Base-by-base conservation (phyloP, 176 grass and related monocot species). In the Cocos nucifera region DNA sequence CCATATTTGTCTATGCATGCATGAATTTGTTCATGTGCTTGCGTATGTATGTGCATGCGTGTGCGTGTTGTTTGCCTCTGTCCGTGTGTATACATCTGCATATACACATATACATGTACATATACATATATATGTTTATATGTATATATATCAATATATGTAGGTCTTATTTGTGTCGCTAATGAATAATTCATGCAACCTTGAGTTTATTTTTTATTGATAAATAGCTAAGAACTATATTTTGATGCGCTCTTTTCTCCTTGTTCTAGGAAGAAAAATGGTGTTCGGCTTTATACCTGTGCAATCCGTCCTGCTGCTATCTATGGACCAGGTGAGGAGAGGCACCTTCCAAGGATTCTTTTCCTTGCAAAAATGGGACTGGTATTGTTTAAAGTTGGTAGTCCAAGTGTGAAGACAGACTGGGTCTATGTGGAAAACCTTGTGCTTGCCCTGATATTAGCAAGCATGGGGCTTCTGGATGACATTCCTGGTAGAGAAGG, bases 361-460 rank as follows among this genome's bases (percentile, higher is more conserved):
- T 88, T 81, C 50, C 84, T 97, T 83, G 87, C 83, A 50, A 91
- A 97, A 64, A 64, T 79, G 83, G 92, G 92, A 27, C 75, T 97
- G 22, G 25, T 80, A 62, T 74, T 77, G n/a, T 91, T 97, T 69
- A 83, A 57, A 60, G 79, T 97, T 69, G 92, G 92, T 14, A 73
- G 56, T 65, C 20, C 80, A 73, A 77, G 70, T 79, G 67, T 97
- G 25, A 97, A 85, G 63, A 85, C 92, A 73, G 92, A 97, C 72
- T 97, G 87, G 87, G 84, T 97, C 21, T 91, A 91, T 75, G 66
- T 78, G 15, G 92, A 97, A 52, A 97, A 97, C 74, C 80, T 97
- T 75, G 87, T 97, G 62, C 84, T 88, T 88, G 92, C 92, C 53
- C 57, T 97, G 22, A 91, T 91, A 73, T 75, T 83, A 66, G 84